phyloP scores from a whole-genome alignment of 768 basidiomycete genomes.

The Chalciporus chontae region DNA sequence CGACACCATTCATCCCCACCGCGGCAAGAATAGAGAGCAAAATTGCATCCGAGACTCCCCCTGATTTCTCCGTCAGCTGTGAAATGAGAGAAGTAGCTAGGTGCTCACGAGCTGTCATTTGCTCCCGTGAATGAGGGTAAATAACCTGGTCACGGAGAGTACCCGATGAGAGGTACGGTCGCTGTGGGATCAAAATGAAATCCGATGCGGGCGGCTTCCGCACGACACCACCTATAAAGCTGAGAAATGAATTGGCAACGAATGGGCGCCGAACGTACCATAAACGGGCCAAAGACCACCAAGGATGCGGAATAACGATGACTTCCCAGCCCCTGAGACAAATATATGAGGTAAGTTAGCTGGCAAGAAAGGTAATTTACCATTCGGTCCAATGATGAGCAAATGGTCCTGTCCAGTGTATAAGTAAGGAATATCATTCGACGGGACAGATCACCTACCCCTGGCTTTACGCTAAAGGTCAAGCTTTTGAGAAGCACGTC shows the following conservation, averaged over 20 bases:
- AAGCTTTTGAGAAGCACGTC: conserved; percentile 83
- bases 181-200: conserved; percentile 93
- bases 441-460: conserved; percentile 43
- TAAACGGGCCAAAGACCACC: conserved; percentile 94
- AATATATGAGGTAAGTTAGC: background rate
- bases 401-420: conserved; percentile 66
- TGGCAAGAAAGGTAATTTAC: conserved; percentile 33
- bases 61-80: conserved; percentile 31
- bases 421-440: background rate
- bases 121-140: conserved; percentile 81
- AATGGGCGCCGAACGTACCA: conserved; percentile 18
- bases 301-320: conserved; percentile 90
- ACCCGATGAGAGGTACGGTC: conserved; percentile 91
- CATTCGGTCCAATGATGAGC: conserved; percentile 93
- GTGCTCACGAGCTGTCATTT: conserved; percentile 73
- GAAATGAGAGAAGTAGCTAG: background rate
- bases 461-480: conserved; percentile 86
- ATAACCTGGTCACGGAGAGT: conserved; percentile 95
- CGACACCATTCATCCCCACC: conserved; percentile 82
- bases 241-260: background rate
- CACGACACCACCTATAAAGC: conserved; percentile 60
- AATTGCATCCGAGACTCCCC: conserved; percentile 71
- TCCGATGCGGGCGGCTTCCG: conserved; percentile 84
- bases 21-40: conserved; percentile 66
- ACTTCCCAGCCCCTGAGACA: conserved; percentile 74